Evolutionary conservation across 148 eudicot species (phyloP).

Genomic region (Amaranthus cruentus): DNA sequence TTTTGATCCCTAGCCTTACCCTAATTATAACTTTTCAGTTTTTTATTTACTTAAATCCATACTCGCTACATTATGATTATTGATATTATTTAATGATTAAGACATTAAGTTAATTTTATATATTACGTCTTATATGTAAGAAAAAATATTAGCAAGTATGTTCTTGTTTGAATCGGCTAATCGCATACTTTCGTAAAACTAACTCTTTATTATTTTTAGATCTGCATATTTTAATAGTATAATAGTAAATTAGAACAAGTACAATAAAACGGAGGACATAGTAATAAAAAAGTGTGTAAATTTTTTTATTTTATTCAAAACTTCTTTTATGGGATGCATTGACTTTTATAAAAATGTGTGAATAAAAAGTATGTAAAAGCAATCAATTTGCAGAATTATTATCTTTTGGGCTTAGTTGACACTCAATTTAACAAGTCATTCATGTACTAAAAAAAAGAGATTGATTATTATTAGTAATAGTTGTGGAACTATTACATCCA

Average conservation of each 20-base stretch:
- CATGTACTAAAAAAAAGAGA: background rate
- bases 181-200: too few relatives aligned
- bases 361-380: slow-evolving; percentile 16
- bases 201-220: too few relatives aligned
- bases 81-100: too few relatives aligned
- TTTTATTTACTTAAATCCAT: background rate
- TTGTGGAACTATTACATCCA: slow-evolving; percentile 14
- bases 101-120: too few relatives aligned
- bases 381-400: slow-evolving; percentile 34
- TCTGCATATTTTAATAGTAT: too few relatives aligned
- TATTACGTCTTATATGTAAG: too few relatives aligned
- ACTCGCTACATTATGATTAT: too few relatives aligned
- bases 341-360: slow-evolving; percentile 25
- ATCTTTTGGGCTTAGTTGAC: slow-evolving; percentile 31
- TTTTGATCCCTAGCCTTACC: slow-evolving; percentile 8
- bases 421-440: slow-evolving; percentile 25
- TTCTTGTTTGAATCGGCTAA: too few relatives aligned
- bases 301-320: background rate
- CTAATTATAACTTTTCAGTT: slow-evolving; percentile 7
- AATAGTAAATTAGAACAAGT: too few relatives aligned
- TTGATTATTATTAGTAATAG: background rate
- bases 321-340: slow-evolving; percentile 22
- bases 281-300: background rate
- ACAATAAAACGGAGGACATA: too few relatives aligned
- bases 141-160: background rate